These are phyloP conservation scores for Lagenidium giganteum DNA, from an alignment of 352 stramenopile genomes.

Conservation along the genomic window DNA sequence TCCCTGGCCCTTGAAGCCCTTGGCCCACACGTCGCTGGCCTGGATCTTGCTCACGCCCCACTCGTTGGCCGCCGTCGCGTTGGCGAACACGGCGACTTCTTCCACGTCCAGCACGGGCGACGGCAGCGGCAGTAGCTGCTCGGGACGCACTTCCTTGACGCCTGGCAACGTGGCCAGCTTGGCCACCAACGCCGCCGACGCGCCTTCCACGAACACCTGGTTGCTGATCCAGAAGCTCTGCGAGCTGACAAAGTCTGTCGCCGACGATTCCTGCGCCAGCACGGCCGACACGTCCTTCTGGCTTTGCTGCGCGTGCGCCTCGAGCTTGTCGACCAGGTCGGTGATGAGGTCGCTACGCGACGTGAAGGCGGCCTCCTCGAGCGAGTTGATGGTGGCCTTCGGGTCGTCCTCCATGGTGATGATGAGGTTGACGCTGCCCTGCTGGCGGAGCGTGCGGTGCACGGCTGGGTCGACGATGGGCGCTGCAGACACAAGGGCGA, in stretches of 20 bases:
- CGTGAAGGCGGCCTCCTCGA: background rate
- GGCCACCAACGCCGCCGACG: constrained; percentile 15
- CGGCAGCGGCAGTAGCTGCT: constrained; percentile 6
- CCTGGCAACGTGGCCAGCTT: constrained; percentile 10
- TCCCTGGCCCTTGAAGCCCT: constrained; percentile 15
- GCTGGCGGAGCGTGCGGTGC: constrained; percentile 18
- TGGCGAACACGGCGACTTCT: background rate
- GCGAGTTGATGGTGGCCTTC: background rate
- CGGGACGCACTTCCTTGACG: constrained; percentile 14
- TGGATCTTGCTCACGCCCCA: constrained; percentile 27
- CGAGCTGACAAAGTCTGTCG: constrained; percentile 6
- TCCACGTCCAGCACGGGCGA: background rate
- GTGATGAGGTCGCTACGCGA: constrained; percentile 5
- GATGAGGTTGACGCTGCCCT: constrained; percentile 21
- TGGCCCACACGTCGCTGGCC: constrained; percentile 20
- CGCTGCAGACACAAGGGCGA: background rate
- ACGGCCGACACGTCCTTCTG: constrained; percentile 14
- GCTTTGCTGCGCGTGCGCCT: constrained; percentile 7
- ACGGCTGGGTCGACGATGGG: constrained; percentile 16
- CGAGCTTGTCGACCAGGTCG: constrained; percentile 6
- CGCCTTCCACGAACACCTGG: constrained; percentile 19
- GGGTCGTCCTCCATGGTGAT: constrained; percentile 13
- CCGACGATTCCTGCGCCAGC: constrained; percentile 6
- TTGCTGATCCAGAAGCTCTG: constrained; percentile 25
- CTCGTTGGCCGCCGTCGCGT: constrained; percentile 6